Percentiles rank a stretch among this genome's conserved stretches.
Evolutionary conservation across 202 grass and related monocot genomes (phyloP).

Genomic region (Miscanthus sacchariflorus): DNA sequence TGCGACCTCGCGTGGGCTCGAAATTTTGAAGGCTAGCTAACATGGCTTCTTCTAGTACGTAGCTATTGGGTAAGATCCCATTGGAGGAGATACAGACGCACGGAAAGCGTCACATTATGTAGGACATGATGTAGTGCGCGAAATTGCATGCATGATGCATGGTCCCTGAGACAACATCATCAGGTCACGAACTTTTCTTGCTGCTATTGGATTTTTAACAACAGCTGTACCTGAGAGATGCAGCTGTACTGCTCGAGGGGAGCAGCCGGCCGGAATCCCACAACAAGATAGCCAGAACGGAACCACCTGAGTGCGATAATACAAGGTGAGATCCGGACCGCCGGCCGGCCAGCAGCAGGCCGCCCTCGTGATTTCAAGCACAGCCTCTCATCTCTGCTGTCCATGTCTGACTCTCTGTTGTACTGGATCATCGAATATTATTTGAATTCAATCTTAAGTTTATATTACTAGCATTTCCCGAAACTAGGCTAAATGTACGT

Average conservation of each 20-base stretch:
- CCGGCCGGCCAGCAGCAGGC: background rate
- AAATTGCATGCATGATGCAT: constrained; percentile 14
- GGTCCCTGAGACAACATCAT: constrained; percentile 52
- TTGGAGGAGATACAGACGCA: constrained; percentile 18
- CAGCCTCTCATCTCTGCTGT: background rate
- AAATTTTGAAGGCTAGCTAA: background rate
- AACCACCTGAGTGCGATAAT: constrained; percentile 30
- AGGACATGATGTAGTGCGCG: constrained; percentile 29
- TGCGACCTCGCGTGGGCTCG: too few species aligned
- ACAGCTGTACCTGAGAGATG: constrained; percentile 15
- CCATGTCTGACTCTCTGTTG: background rate
- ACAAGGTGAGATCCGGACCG: background rate
- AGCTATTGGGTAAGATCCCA: constrained; percentile 11
- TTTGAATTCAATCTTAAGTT: background rate
- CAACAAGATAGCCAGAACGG: constrained; percentile 29
- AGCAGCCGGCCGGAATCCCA: constrained; percentile 12
- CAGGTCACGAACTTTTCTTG: constrained; percentile 23
- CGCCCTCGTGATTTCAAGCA: constrained; percentile 10
- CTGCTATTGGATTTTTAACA: constrained; percentile 42
- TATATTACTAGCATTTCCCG: background rate
- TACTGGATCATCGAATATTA: background rate
- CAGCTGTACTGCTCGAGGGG: constrained; percentile 30
- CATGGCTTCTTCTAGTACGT: background rate
- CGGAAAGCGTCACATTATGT: constrained; percentile 40
- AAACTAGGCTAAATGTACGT: background rate